phyloP scores from a whole-genome alignment of 2,329 filamentous ascomycete genomes.

The Talaromyces funiculosus region DNA sequence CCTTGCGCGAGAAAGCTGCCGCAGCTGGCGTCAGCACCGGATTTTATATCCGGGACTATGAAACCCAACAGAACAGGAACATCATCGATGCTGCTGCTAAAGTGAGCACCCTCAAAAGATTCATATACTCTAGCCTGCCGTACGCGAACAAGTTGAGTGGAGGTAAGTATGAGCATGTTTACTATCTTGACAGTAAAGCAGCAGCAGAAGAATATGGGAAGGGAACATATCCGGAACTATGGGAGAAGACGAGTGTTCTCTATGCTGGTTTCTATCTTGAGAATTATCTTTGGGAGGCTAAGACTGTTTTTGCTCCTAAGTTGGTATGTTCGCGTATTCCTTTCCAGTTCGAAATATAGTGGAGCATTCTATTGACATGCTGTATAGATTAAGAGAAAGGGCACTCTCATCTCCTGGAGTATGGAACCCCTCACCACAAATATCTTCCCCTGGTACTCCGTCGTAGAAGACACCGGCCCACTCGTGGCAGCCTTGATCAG shows the following conservation, averaged over 20 bases:
- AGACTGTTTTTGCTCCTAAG: background rate
- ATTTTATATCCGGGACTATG: background rate
- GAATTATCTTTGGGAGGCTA: background rate
- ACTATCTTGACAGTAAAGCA: constrained; percentile 43
- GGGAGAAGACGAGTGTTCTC: constrained; percentile 3
- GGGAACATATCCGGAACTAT: constrained; percentile 35
- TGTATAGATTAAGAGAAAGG: background rate
- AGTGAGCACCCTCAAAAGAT: constrained; percentile 35
- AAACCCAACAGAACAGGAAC: constrained; percentile 38
- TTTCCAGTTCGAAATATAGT: background rate
- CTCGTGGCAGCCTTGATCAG: background rate
- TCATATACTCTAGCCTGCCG: constrained; percentile 47
- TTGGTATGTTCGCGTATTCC: background rate
- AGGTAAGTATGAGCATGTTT: constrained; percentile 42
- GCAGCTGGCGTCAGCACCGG: background rate
- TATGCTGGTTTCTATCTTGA: constrained; percentile 1
- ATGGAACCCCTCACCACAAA: background rate
- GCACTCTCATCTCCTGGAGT: background rate
- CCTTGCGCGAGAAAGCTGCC: constrained; percentile 23
- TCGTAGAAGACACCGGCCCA: background rate
- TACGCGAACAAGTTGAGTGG: constrained; percentile 42
- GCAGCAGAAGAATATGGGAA: constrained; percentile 42
- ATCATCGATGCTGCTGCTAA: constrained; percentile 48
- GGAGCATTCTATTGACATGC: background rate
- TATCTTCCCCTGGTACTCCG: background rate